Percentiles rank a stretch among this genome's conserved stretches.
Evolutionary conservation across 768 basidiomycete species (phyloP).

Genomic region (Pleurotus tuber-regium): DNA sequence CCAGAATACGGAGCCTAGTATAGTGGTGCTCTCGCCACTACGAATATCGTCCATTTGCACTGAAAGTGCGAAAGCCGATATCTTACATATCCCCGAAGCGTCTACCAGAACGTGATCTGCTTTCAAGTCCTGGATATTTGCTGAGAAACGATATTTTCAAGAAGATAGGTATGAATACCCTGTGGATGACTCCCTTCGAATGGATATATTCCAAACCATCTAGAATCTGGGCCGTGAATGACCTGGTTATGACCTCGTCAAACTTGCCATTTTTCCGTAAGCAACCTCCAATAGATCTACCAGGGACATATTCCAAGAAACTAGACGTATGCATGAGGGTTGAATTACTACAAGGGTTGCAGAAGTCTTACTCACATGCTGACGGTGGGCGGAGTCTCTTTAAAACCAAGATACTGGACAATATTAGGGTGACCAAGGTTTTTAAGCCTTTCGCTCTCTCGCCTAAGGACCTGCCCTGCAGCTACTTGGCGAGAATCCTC

Average conservation of each 20-base stretch:
- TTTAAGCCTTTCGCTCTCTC: slow-evolving; percentile 95
- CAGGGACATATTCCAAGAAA: slow-evolving; percentile 98
- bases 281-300: slow-evolving; percentile 91
- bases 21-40: slow-evolving; percentile 80
- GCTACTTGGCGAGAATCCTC: slow-evolving; percentile 80
- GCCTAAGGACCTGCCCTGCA: slow-evolving; percentile 88
- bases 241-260: slow-evolving; percentile 87
- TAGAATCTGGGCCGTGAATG: slow-evolving; percentile 90
- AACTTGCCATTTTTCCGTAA: slow-evolving; percentile 91
- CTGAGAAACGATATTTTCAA: slow-evolving; percentile 8
- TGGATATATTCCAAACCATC: slow-evolving; percentile 93
- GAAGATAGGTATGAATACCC: slow-evolving; percentile 47
- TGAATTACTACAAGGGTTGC: not conserved
- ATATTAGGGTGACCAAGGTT: slow-evolving; percentile 97
- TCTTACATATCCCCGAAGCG: slow-evolving; percentile 89
- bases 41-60: slow-evolving; percentile 88
- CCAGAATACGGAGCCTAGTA: slow-evolving; percentile 99
- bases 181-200: slow-evolving; percentile 85
- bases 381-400: slow-evolving; percentile 81
- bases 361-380: slow-evolving; percentile 74
- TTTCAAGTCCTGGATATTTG: slow-evolving; percentile 77
- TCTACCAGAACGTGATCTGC: slow-evolving; percentile 98
- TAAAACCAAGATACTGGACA: slow-evolving; percentile 95
- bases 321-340: slow-evolving; percentile 38
- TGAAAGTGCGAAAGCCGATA: slow-evolving; percentile 97